phyloP scores from a whole-genome alignment of 1,284 basidiomycete genomes.

The Malassezia cuniculi region DNA sequence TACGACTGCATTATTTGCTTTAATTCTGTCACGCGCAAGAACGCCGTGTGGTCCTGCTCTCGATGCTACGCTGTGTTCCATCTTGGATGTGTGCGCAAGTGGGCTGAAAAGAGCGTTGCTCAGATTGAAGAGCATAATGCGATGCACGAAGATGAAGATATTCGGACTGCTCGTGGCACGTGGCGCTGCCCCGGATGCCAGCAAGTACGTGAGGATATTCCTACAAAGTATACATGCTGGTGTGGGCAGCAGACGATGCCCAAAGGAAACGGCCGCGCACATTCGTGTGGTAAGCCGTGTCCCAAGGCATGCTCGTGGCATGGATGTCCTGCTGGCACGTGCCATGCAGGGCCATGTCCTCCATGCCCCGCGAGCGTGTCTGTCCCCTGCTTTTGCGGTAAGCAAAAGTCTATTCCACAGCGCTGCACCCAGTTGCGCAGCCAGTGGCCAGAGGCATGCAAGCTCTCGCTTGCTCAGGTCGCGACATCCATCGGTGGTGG shows the following conservation, averaged over 20 bases:
- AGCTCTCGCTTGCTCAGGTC: conserved; percentile 6
- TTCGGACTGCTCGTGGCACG: conserved; percentile 28
- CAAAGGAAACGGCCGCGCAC: conserved; percentile 21
- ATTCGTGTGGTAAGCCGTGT: conserved; percentile 38
- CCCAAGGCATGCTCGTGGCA: conserved; percentile 16
- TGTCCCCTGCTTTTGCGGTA: conserved; percentile 39
- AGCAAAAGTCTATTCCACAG: conserved; percentile 18
- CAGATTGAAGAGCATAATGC: conserved; percentile 39
- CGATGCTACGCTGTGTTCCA: conserved; percentile 41
- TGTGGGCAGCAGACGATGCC: conserved; percentile 31
- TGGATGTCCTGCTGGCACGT: conserved; percentile 31
- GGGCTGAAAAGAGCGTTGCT: conserved; percentile 38
- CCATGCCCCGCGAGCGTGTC: conserved; percentile 37
- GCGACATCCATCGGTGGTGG: conserved; percentile 3
- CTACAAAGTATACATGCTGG: conserved; percentile 40
- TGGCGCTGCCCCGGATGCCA: conserved; percentile 44
- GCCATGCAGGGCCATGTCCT: conserved; percentile 42
- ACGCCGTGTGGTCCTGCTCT: conserved; percentile 37
- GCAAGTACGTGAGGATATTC: conserved; percentile 28
- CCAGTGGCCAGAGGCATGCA: conserved; percentile 11
- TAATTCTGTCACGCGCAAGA: conserved; percentile 27
- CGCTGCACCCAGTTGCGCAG: conserved; percentile 35
- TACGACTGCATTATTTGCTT: conserved; percentile 44
- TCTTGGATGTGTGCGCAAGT: conserved; percentile 35
- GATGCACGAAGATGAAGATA: conserved; percentile 38